Evolutionary conservation across 192 early-diverging fungal genomes (phyloP), one percentile per base, ranked within the genome.

Genomic region (Glomus cerebriforme): DNA sequence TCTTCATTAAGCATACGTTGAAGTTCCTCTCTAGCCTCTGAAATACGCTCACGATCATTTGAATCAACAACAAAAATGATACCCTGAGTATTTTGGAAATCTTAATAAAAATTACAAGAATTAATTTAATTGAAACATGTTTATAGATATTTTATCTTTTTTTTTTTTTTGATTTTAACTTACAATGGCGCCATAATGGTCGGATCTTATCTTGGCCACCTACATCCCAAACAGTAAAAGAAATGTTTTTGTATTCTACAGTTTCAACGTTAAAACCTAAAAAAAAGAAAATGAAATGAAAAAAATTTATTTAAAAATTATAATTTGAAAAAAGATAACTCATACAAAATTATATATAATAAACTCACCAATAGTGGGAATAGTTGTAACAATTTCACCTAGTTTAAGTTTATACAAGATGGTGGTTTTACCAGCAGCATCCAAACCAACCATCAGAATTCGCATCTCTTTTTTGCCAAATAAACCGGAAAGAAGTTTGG

Each of bases 161-260:
- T n/a, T 3, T 39, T 47, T n/a, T 49, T 47, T 27, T 70, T 47
- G 6, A 43, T 26, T 26, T 26, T 49, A 75, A 87, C 90, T 88
- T 90, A 95, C 93, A 99, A 86, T 98, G 96, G 84, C 96, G 90
- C 97, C 97, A 99, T 84, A 98, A 88, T 37, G 96, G 96, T 83
- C 97, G 91, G 79, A 99, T 99, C 89, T 96, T 96, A 88, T 97
- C 96, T 88, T 97, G 95, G 86, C 97, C 97, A 81, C 97, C 97
- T 78, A 99, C 96, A 86, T 99, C 97, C 96, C 96, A 98, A 81
- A 98, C 95, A 59, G 93, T 97, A 88, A 98, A 99, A 83, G 90
- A 95, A 88, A 97, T 96, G 92, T 96, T 97, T 90, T 97, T 97
- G 92, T 98, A 97, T 84, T 95, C 92, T 80, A 98, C 96, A 60